A percentile compares a stretch with the other conserved stretches of the same genome.
These are phyloP conservation scores for Daldinia sp. DNA, from an alignment of 2,329 filamentous ascomycete genomes.

Conservation along the genomic window DNA sequence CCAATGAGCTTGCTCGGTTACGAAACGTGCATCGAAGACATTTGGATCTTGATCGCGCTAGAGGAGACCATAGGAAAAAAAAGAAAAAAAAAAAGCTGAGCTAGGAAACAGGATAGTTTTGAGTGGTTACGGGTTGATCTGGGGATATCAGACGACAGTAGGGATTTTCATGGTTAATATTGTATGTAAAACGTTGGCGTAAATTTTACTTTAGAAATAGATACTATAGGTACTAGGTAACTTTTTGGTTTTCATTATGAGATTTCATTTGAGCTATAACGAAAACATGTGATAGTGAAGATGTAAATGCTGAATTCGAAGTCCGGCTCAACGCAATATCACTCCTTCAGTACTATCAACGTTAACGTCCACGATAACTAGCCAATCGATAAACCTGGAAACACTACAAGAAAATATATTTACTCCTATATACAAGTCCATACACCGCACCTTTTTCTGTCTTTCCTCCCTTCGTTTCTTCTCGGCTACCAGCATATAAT, in stretches of 20 bases:
- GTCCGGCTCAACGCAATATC: neutral
- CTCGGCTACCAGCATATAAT: slow-evolving; percentile 7
- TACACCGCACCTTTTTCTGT: neutral
- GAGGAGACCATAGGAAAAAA: neutral
- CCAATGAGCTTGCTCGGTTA: slow-evolving; percentile 20
- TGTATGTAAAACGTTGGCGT: neutral
- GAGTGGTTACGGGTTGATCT: neutral
- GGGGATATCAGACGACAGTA: neutral
- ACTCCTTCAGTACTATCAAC: neutral
- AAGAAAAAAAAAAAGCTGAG: neutral
- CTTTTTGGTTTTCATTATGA: too few species aligned
- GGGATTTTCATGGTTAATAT: too few species aligned
- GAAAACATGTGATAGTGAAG: too few species aligned
- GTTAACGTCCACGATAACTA: neutral
- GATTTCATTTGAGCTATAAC: too few species aligned
- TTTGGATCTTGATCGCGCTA: neutral
- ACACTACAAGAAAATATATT: slow-evolving; percentile 22
- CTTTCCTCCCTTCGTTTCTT: too few species aligned
- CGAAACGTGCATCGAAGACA: slow-evolving; percentile 23
- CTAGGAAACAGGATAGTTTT: too few species aligned
- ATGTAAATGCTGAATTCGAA: too few species aligned
- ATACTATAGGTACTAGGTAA: too few species aligned
- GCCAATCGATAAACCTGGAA: neutral
- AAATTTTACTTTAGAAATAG: neutral
- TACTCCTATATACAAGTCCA: slow-evolving; percentile 21